A percentile compares a stretch with the other conserved stretches of the same genome.
Conservation (phyloP, 805 yeast genomes). For the Suhomyces prunicola region DNA sequence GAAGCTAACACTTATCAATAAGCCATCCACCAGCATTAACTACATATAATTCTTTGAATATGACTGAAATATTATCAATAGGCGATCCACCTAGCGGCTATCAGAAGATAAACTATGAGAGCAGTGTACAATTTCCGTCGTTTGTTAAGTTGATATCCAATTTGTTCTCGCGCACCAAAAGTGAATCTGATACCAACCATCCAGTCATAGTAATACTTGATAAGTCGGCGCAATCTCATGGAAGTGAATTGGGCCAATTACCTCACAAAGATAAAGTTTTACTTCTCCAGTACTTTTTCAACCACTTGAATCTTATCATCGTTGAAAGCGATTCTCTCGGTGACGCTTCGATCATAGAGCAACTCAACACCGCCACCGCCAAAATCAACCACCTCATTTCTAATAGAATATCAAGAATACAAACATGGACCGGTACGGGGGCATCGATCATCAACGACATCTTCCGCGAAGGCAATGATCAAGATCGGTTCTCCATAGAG, state of each 20-base stretch:
- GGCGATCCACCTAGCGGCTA: conserved; percentile 1
- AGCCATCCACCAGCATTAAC: not conserved
- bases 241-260: conserved; percentile 21
- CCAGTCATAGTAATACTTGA: conserved; percentile 30
- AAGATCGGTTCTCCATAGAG: conserved; percentile 1
- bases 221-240: not conserved
- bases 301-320: conserved; percentile 35
- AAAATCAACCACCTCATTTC: conserved; percentile 23
- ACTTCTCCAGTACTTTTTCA: conserved; percentile 34
- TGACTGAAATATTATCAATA: conserved; percentile 18
- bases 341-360: conserved; percentile 8
- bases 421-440: conserved; percentile 44
- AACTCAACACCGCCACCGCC: conserved; percentile 18
- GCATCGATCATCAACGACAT: conserved; percentile 17
- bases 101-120: not conserved
- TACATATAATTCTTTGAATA: conserved; percentile 1
- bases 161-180: conserved; percentile 30
- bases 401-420: conserved; percentile 36
- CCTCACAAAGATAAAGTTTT: conserved; percentile 25
- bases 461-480: not conserved
- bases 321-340: conserved; percentile 10
- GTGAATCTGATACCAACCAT: conserved; percentile 31
- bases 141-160: conserved; percentile 18
- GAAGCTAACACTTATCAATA: not conserved
- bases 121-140: not conserved